Percentiles rank a stretch among this genome's conserved stretches.
These are phyloP conservation scores for Linnemannia exigua DNA, from an alignment of 192 early-diverging fungal genomes.

Conservation along the genomic window DNA sequence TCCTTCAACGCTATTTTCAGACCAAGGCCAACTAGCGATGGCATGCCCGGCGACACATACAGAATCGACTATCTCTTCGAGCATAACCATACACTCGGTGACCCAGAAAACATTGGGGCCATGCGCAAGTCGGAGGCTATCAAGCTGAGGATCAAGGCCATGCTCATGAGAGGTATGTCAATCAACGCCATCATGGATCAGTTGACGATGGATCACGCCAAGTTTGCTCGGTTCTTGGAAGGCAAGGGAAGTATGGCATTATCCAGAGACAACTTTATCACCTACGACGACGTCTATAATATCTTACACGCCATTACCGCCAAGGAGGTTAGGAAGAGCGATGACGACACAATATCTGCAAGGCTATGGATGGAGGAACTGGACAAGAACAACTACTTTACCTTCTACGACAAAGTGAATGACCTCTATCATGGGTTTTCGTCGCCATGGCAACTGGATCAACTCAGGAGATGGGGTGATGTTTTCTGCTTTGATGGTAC, in stretches of 20 bases:
- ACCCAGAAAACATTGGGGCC: constrained; percentile 6
- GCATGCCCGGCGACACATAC: constrained; percentile 3
- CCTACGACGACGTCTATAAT: constrained; percentile 34
- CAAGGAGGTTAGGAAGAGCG: too few species aligned
- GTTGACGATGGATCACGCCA: constrained; percentile 29
- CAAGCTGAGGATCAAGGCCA: constrained; percentile 8
- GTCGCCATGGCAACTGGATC: constrained; percentile 20
- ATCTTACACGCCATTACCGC: too few species aligned
- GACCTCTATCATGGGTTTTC: constrained; percentile 24
- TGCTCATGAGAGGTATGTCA: constrained; percentile 11
- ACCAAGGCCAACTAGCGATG: background rate
- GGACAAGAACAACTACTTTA: constrained; percentile 9
- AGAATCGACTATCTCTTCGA: constrained; percentile 16
- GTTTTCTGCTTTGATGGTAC: too few species aligned
- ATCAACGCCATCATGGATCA: background rate
- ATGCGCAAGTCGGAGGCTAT: constrained; percentile 18
- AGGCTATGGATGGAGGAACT: constrained; percentile 29
- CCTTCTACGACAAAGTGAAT: constrained; percentile 20
- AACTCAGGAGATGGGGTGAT: constrained; percentile 9
- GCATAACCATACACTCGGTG: constrained; percentile 10
- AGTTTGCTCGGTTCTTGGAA: constrained; percentile 10
- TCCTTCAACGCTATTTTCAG: constrained; percentile 24
- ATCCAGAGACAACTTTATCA: constrained; percentile 25
- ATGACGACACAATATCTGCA: too few species aligned
- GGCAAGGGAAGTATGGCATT: background rate